Evolutionary conservation across 257 asterid genomes (phyloP), one percentile per base, ranked within the genome.

Genomic region (Solanum tarijense): DNA sequence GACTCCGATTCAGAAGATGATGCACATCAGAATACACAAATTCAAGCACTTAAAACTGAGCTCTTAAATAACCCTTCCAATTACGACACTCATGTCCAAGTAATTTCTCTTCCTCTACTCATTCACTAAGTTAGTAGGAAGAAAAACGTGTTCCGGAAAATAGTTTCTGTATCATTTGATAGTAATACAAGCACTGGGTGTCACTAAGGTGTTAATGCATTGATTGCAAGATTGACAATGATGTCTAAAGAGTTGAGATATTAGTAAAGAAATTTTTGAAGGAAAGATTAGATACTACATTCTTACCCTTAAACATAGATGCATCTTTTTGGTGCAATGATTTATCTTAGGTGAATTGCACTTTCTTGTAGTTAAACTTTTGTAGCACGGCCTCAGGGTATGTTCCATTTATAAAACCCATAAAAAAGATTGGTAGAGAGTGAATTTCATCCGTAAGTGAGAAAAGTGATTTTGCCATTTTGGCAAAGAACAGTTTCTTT

Each of bases 71-170:
- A 95, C 84, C 94, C 96, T 27, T 92, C 93, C 90, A 90, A 97
- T 90, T 97, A 97, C 91, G 96, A 93, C 60, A 62, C 95, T 86
- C 94, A 95, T 88, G 95, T 93, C 87, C 96, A 97, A 90, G 99
- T 96, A 93, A 25, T 48, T 36, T 48, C 46, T 86, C 88, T 71
- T 87, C 75, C 11, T 36, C 43, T 60, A 12, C 66, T 69, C 85
- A 31, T 34, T 14, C 60, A 12, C 58, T 83, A 31, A n/a, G 74
- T 48, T 55, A 48, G 83, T 71, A 35, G 43, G 71, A 46, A n/a
- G 83, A 69, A 18, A 41, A 12, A 35, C 23, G 60, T 85, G 66
- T 85, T 85, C 81, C 21, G 75, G 66, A 4, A 18, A n/a, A 20
- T 69, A 69, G 23, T 11, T 76, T 38, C 12, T 38, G 60, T 23